Base-by-base conservation (phyloP, 106 monocot genomes). In the Phalaenopsis aphrodite region DNA sequence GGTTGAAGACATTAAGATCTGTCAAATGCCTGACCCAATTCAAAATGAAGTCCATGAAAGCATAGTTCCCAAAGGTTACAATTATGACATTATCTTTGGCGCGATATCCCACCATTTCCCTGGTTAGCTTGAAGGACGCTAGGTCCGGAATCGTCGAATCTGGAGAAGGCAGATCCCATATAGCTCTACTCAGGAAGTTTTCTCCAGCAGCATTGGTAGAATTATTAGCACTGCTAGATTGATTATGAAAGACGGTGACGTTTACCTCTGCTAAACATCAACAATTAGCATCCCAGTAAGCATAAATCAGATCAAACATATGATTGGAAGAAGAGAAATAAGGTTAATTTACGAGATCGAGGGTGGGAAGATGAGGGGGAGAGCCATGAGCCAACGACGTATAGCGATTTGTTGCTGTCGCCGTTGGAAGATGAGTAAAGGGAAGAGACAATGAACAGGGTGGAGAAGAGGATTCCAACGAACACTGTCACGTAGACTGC, bases 21-120 rank as follows among this genome's bases (percentile, higher is more conserved):
- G 97, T 98, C 81, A 98, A 81, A 82, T 98, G 97, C 64, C 79
- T 90, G 71, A 92, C 94, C 97, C 97, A 98, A 16, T 83, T 98
- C 80, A 94, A 79, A 68, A 94, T 84, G 56, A 98, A 98, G 83
- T 98, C 97, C 88, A 98, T 85, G 75, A 92, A 98, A 10, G 97
- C 97, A 84, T 89, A 89, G 82, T 98, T 98, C 42, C 94, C 97
- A 83, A 94, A 98, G 46, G 97, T 98, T 16, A 98, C 88, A 65
- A 98, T 81, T 58, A 98, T 92, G 61, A 92, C 84, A 77, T 92
- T 94, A 77, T 88, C 92, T 78, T 88, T 88, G 8, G 84, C 87
- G 23, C 89, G 92, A 46, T 71, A 24, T 42, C 77, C 77, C 4
- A 87, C 94, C 90, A 87, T 85, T 77, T 98, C 85, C 45, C 86